Base-by-base conservation (phyloP, 345 rosid genomes). In the Iberis pinnata region DNA sequence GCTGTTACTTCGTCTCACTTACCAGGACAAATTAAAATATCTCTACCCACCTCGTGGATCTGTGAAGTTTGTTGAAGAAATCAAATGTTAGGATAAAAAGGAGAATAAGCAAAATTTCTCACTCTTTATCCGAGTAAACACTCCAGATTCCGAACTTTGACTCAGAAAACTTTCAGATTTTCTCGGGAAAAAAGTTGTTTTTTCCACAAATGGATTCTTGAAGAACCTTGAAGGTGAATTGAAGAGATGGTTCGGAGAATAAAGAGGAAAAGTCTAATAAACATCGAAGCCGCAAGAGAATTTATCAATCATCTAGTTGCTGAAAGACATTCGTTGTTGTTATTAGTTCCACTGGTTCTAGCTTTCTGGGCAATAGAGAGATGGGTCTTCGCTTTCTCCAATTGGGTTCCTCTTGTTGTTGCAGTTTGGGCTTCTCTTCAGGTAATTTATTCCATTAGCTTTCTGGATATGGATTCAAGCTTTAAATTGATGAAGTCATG, bases 401-500 rank as follows among this genome's bases (percentile, higher is more conserved):
- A 78, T 32, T 92, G 96, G 98, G 82, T 92, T 67, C 96, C 88
- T 55, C 81, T 92, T 56, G 75, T 73, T 41, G 76, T 82, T 33
- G 93, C 95, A 47, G 95, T 90, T 40, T 90, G 92, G 95, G 95
- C 86, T 19, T 79, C 96, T 53, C 43, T 81, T 67, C 96, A 87
- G 98, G 98, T 63, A 69, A 14, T 10, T 32, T 43, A 15, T 9
- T 52, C 19, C 59, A 20, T 50, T 18, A 26, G 24, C 15, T 49
- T 56, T 58, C 11, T 45, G 1, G 7, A 3, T 58, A 8, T 45
- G 1, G 7, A 3, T 29, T 14, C 20, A n/a, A 14, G 12, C 37
- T 42, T 27, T 12, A 42, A 25, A 12, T 48, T 14, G 12, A 27
- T 49, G 29, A 26, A 38, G 20, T 32, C 27, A 8, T 58, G 18